phyloP scores from a whole-genome alignment of 768 basidiomycete species.

The Tricholoma sp. region DNA sequence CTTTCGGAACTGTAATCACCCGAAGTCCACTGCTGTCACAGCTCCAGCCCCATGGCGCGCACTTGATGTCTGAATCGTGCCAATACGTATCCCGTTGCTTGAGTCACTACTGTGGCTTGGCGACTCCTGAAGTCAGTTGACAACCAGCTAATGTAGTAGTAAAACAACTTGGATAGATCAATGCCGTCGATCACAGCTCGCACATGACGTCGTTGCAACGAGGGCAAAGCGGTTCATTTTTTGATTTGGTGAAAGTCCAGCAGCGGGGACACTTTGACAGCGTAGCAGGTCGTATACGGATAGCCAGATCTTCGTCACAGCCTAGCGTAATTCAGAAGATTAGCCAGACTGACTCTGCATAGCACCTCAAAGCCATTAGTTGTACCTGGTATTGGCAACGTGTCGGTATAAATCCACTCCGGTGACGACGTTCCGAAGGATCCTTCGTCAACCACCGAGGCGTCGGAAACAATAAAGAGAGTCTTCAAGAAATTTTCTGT shows the following conservation, averaged over 20 bases:
- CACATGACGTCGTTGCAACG: constrained; percentile 46
- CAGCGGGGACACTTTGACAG: constrained; percentile 83
- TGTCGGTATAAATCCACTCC: constrained; percentile 46
- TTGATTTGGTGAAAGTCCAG: constrained; percentile 68
- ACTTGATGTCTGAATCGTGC: too few relatives aligned
- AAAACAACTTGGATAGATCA: too few relatives aligned
- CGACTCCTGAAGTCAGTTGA: too few relatives aligned
- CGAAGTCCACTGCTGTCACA: too few relatives aligned
- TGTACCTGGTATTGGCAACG: constrained; percentile 42
- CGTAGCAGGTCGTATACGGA: constrained; percentile 60
- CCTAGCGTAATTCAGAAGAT: constrained; percentile 11
- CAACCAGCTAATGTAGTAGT: too few relatives aligned
- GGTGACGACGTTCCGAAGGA: constrained; percentile 34
- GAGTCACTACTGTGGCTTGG: too few relatives aligned
- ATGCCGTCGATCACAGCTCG: neutral
- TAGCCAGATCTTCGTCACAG: constrained; percentile 29
- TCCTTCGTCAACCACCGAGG: constrained; percentile 42
- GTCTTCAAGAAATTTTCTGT: constrained; percentile 64
- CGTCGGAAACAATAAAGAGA: constrained; percentile 80
- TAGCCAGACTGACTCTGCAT: constrained; percentile 1
- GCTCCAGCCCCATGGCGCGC: too few relatives aligned
- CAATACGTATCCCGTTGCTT: too few relatives aligned
- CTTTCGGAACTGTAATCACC: too few relatives aligned
- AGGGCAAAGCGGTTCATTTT: constrained; percentile 51
- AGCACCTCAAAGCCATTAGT: neutral